phyloP scores from a whole-genome alignment of 345 rosid genomes.

The Eucalyptus marginata region DNA sequence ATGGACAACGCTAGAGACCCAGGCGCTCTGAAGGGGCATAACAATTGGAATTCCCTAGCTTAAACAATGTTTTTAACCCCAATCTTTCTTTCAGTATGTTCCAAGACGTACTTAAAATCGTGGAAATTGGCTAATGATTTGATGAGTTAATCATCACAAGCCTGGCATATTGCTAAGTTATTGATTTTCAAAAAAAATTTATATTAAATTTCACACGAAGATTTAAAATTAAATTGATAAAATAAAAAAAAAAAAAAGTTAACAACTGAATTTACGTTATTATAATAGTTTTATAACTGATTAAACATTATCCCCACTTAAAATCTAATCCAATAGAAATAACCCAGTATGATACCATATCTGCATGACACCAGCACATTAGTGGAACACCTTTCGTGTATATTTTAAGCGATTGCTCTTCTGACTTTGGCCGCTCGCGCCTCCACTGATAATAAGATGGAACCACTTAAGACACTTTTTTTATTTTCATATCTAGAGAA shows the following conservation, averaged over 20 bases:
- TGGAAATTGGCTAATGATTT: not conserved
- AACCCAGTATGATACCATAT: not conserved
- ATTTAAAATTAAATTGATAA: no score
- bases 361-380: not conserved
- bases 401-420: not conserved
- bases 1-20: not conserved
- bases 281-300: not conserved
- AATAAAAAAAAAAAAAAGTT: no score
- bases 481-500: not conserved
- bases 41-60: not conserved
- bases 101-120: not conserved
- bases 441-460: not conserved
- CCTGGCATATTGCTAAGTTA: not conserved
- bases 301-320: not conserved
- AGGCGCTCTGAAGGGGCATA: not conserved
- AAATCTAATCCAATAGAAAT: not conserved
- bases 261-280: no score
- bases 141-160: no score
- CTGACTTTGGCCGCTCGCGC: not conserved
- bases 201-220: no score
- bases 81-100: not conserved
- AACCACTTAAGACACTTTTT: not conserved
- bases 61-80: not conserved
- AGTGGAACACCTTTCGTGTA: not conserved
- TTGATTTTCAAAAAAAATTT: no score